phyloP scores from a whole-genome alignment of 2,329 filamentous ascomycete species.

The Alternaria solani region DNA sequence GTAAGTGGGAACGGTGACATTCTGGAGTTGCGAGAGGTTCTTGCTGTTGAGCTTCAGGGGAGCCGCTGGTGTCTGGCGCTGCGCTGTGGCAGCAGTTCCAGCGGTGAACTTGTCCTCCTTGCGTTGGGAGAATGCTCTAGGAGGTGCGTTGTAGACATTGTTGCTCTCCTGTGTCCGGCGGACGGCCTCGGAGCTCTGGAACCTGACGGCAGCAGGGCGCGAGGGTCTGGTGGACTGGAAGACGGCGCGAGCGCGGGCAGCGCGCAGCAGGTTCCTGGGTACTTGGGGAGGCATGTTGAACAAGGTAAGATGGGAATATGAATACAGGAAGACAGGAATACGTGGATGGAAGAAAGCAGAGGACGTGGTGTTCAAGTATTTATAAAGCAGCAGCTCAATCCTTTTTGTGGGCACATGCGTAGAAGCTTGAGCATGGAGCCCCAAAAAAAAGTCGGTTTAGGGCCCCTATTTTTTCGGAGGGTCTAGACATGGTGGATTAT shows the following conservation, averaged over 20 bases:
- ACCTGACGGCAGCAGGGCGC: constrained; percentile 14
- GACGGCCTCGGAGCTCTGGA: constrained; percentile 20
- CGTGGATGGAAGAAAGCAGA: constrained; percentile 9
- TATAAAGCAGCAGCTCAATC: constrained; percentile 14
- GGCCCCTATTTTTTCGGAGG: constrained; percentile 22
- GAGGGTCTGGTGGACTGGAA: constrained; percentile 20
- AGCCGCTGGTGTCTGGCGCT: constrained; percentile 4
- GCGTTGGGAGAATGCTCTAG: constrained; percentile 7
- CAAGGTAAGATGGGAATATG: constrained; percentile 1
- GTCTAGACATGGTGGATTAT: constrained; percentile 22
- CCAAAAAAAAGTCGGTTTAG: constrained; percentile 12
- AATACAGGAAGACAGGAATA: constrained; percentile 5
- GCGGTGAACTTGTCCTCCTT: constrained; percentile 12
- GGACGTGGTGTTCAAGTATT: constrained; percentile 4
- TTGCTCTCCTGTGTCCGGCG: constrained; percentile 12
- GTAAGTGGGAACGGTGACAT: constrained; percentile 35
- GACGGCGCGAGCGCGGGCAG: constrained; percentile 19
- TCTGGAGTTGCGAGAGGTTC: constrained; percentile 30
- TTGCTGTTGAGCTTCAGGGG: constrained; percentile 27
- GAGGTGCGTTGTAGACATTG: constrained; percentile 15
- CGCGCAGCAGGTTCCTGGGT: constrained; percentile 21
- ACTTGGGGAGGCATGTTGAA: constrained; percentile 22
- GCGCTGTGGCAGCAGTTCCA: neutral
- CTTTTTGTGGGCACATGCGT: constrained; percentile 19
- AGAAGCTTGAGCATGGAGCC: constrained; percentile 11